phyloP scores from a whole-genome alignment of 2,329 filamentous ascomycete species.

The Claviceps cyperi region DNA sequence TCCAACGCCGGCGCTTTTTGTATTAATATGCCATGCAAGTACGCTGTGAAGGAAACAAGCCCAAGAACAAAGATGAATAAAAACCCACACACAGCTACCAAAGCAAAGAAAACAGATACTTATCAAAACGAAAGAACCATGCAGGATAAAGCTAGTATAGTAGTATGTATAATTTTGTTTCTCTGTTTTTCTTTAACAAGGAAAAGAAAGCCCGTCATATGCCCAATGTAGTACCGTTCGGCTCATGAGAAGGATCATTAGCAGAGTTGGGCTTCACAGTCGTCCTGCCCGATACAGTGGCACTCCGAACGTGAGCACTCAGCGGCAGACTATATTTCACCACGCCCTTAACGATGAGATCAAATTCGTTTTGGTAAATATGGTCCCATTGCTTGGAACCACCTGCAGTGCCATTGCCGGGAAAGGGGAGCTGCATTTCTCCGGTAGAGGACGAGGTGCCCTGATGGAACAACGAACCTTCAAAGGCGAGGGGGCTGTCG shows the following conservation, averaged over 20 bases:
- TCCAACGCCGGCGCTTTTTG: slow-evolving; percentile 20
- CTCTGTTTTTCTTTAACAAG: not conserved
- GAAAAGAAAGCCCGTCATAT: not conserved
- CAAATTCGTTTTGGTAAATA: slow-evolving; percentile 82
- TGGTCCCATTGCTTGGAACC: slow-evolving; percentile 80
- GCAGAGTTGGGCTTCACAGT: slow-evolving; percentile 48
- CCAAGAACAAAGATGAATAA: slow-evolving; percentile 7
- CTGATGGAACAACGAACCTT: slow-evolving; percentile 75
- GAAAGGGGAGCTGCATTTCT: slow-evolving; percentile 66
- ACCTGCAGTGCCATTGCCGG: slow-evolving; percentile 78
- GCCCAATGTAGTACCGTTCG: slow-evolving; percentile 53
- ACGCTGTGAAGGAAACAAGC: slow-evolving; percentile 18
- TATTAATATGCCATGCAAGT: slow-evolving; percentile 21
- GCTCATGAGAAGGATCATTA: slow-evolving; percentile 46
- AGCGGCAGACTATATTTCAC: slow-evolving; percentile 64
- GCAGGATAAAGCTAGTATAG: not conserved
- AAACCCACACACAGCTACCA: not conserved
- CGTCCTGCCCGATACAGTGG: slow-evolving; percentile 44
- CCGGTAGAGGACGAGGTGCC: slow-evolving; percentile 59
- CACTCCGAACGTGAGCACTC: slow-evolving; percentile 44
- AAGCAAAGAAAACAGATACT: not conserved
- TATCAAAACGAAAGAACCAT: not conserved
- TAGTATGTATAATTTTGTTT: not conserved
- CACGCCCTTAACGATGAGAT: slow-evolving; percentile 81
- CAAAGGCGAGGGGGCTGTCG: slow-evolving; percentile 77